Conservation (phyloP, 106 monocot genomes). For the Hemerocallis citrina region DNA sequence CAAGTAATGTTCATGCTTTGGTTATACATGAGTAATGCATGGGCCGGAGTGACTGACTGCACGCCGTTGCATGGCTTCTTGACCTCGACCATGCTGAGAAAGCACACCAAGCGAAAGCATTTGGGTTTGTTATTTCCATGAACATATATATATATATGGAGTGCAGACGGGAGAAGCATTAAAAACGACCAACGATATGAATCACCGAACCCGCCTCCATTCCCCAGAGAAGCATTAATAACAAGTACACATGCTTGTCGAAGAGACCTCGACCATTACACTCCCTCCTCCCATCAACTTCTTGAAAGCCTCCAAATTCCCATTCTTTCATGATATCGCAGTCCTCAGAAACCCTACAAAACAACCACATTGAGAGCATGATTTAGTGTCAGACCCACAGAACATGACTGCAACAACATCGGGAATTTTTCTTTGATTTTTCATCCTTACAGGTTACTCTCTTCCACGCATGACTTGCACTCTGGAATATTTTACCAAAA, state of each 20-base stretch:
- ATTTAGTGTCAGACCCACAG: no score
- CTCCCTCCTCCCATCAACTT: slow-evolving; percentile 10
- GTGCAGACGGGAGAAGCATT: slow-evolving; percentile 25
- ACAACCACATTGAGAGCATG: slow-evolving; percentile 32
- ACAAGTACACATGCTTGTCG: slow-evolving; percentile 32
- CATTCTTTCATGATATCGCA: slow-evolving; percentile 44
- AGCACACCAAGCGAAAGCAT: slow-evolving; percentile 22
- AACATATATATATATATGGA: slow-evolving; percentile 33
- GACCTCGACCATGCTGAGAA: slow-evolving; percentile 40
- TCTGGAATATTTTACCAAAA: no score
- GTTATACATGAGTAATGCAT: slow-evolving; percentile 29
- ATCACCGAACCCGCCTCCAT: slow-evolving; percentile 10
- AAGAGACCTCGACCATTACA: slow-evolving; percentile 11
- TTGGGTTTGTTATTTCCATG: slow-evolving; percentile 14
- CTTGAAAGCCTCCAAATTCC: slow-evolving; percentile 22
- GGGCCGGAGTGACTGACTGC: slow-evolving; percentile 42
- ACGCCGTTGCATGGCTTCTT: slow-evolving; percentile 32
- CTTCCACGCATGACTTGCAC: no score
- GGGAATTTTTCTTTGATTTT: no score
- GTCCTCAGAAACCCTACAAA: slow-evolving; percentile 29
- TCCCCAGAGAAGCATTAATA: slow-evolving; percentile 21
- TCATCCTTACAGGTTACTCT: no score
- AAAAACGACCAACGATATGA: slow-evolving; percentile 13
- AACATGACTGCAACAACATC: no score
- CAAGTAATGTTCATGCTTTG: slow-evolving; percentile 36